Evolutionary conservation across 1,284 basidiomycete species (phyloP).

Genomic region (Cystobasidium sp.): DNA sequence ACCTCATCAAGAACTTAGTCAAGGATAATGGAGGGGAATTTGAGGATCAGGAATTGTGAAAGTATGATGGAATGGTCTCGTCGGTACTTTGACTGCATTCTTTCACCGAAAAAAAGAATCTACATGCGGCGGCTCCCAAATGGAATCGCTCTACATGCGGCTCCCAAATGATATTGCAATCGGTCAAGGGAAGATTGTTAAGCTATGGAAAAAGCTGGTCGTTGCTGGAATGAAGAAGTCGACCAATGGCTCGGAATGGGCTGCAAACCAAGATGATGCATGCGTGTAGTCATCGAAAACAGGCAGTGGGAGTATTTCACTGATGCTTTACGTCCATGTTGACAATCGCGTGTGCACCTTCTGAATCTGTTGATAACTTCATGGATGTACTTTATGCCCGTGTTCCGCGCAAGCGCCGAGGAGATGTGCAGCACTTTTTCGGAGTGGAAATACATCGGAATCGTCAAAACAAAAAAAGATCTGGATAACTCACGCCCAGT

Average conservation of each 20-base stretch:
- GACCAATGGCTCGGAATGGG: conserved; percentile 18
- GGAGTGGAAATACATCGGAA: conserved; percentile 37
- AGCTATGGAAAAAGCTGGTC: conserved; percentile 44
- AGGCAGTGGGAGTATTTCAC: not conserved
- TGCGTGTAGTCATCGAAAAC: conserved; percentile 9
- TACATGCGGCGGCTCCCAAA: no score
- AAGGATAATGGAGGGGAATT: no score
- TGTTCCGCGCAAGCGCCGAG: conserved; percentile 66
- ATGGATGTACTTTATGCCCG: conserved; percentile 69
- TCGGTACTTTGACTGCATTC: no score
- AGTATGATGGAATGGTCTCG: no score
- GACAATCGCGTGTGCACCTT: conserved; percentile 47
- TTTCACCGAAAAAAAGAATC: no score
- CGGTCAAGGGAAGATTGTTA: conserved; percentile 42
- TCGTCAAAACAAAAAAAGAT: conserved; percentile 43
- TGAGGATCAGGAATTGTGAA: no score
- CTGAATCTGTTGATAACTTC: conserved; percentile 64
- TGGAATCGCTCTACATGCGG: no score
- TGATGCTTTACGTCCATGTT: conserved; percentile 51
- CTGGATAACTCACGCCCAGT: conserved; percentile 56
- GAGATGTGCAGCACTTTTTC: conserved; percentile 36
- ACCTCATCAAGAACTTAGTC: no score
- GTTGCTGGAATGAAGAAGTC: conserved; percentile 44
- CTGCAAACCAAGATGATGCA: no score
- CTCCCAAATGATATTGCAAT: no score